Conservation (phyloP, 2,329 filamentous ascomycete genomes). For the Nigrospora sphaerica region DNA sequence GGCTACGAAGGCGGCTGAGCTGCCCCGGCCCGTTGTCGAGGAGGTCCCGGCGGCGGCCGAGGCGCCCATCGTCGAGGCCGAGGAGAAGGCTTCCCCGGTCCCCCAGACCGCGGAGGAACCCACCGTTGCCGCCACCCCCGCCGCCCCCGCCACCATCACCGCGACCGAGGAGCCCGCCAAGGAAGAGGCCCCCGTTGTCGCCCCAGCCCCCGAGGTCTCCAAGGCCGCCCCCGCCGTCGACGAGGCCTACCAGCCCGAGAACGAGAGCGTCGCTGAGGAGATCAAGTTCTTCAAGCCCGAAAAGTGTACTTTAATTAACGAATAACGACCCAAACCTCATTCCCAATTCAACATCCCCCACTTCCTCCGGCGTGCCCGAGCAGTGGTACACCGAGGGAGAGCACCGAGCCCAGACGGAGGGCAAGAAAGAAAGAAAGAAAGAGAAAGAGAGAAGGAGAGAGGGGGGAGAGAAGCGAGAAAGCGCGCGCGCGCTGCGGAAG, state of each 20-base stretch:
- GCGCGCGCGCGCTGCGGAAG: too few relatives aligned
- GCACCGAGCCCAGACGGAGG: too few relatives aligned
- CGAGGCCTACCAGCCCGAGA: not conserved
- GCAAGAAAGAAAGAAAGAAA: too few relatives aligned
- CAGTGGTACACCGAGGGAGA: too few relatives aligned
- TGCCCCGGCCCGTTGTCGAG: not conserved
- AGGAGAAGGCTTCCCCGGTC: not conserved
- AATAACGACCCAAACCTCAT: not conserved
- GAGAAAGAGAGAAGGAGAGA: too few relatives aligned
- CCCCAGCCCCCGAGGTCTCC: not conserved
- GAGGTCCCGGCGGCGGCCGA: not conserved
- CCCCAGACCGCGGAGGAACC: not conserved
- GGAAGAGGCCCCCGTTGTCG: not conserved
- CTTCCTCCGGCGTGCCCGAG: too few relatives aligned
- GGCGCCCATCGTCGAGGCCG: not conserved
- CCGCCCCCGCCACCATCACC: too few relatives aligned
- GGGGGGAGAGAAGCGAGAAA: too few relatives aligned
- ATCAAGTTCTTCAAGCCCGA: not conserved
- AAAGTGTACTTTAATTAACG: too few relatives aligned
- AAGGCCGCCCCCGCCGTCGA: not conserved
- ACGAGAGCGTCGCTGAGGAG: not conserved
- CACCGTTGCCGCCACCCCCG: not conserved
- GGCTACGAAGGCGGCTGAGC: not conserved
- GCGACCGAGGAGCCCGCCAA: not conserved
- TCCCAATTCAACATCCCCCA: not conserved